phyloP scores from a whole-genome alignment of 306 rosid species.

The Cicer chorassanicum region DNA sequence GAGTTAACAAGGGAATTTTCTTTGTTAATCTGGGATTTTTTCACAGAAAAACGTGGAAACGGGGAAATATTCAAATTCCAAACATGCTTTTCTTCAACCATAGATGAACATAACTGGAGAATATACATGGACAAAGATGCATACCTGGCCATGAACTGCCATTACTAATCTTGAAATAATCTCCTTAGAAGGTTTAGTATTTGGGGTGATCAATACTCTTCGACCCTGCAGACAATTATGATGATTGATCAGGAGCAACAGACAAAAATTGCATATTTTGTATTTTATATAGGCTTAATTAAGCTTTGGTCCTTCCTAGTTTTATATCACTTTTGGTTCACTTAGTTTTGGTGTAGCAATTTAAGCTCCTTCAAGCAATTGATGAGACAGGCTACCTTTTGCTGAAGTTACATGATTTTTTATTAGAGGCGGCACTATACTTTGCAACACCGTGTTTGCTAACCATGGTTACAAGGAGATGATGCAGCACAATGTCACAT shows the following conservation, averaged over 20 bases:
- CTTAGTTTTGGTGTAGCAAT: slow-evolving; percentile 27
- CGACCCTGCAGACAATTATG: slow-evolving; percentile 64
- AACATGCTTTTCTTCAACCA: slow-evolving; percentile 30
- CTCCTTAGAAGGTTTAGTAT: slow-evolving; percentile 82
- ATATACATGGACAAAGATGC: slow-evolving; percentile 32
- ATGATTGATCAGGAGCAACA: slow-evolving; percentile 37
- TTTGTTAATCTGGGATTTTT: slow-evolving; percentile 19
- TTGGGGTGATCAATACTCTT: slow-evolving; percentile 82
- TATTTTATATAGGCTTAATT: slow-evolving; percentile 14
- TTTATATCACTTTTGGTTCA: neutral
- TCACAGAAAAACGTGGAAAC: slow-evolving; percentile 37
- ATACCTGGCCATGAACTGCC: slow-evolving; percentile 86
- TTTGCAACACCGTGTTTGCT: neutral
- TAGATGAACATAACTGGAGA: slow-evolving; percentile 8
- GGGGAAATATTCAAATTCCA: slow-evolving; percentile 26
- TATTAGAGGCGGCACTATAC: neutral
- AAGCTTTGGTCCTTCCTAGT: slow-evolving; percentile 12
- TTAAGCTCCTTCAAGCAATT: slow-evolving; percentile 30
- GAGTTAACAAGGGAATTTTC: neutral
- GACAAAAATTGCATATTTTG: slow-evolving; percentile 39
- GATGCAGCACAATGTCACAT: slow-evolving; percentile 2
- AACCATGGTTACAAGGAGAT: neutral
- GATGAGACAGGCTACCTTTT: neutral
- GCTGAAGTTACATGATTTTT: neutral
- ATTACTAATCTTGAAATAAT: slow-evolving; percentile 68